Conservation (phyloP, 2,329 filamentous ascomycete species). For the Colletotrichum viniferum region DNA sequence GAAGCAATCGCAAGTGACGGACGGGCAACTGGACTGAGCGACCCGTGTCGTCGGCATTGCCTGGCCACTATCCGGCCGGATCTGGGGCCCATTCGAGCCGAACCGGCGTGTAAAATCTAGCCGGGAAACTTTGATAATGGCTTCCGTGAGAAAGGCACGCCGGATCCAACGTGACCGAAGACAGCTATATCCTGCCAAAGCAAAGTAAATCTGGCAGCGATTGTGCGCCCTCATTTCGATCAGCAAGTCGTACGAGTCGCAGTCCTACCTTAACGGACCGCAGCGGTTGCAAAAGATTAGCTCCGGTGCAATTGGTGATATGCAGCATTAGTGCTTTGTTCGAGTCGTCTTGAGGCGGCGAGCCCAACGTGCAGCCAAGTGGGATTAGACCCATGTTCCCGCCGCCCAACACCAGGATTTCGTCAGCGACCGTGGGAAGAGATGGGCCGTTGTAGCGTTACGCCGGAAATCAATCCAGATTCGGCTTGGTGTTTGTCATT, state of each 20-base stretch:
- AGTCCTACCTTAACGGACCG: neutral
- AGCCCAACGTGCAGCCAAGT: slow-evolving; percentile 13
- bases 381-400: slow-evolving; percentile 14
- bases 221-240: slow-evolving; percentile 3
- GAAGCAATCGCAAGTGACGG: neutral
- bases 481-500: slow-evolving; percentile 18
- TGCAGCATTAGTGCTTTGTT: slow-evolving; percentile 18
- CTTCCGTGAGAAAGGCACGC: neutral
- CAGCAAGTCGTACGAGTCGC: slow-evolving; percentile 17
- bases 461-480: slow-evolving; percentile 15
- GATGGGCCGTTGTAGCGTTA: slow-evolving; percentile 11
- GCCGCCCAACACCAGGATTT: slow-evolving; percentile 5
- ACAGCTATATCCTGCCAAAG: neutral
- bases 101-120: neutral
- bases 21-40: neutral
- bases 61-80: neutral
- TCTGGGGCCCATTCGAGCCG: neutral
- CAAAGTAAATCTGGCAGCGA: neutral
- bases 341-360: neutral
- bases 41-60: neutral
- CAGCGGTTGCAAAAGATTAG: slow-evolving; percentile 12
- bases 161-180: neutral
- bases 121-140: neutral
- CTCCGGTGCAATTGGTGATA: slow-evolving; percentile 15
- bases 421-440: slow-evolving; percentile 11